phyloP scores from a whole-genome alignment of 1,284 basidiomycete genomes.

The Cryptococcus hybrid region DNA sequence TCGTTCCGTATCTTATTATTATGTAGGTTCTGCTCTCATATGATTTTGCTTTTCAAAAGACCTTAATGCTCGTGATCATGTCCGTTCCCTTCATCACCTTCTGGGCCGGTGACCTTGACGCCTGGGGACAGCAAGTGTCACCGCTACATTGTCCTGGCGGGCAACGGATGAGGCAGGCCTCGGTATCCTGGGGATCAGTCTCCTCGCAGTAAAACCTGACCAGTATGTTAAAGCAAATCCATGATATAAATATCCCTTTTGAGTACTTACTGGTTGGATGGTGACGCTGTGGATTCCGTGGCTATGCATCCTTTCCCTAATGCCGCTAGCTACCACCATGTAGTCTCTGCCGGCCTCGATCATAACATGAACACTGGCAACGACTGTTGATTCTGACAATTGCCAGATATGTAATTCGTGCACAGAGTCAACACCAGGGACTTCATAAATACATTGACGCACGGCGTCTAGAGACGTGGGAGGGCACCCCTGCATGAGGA shows the following conservation, averaged over 20 bases:
- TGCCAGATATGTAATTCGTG: constrained; percentile 99
- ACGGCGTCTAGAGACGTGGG: constrained; percentile 81
- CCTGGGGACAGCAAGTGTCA: constrained; percentile 50
- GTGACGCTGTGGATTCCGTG: constrained; percentile 94
- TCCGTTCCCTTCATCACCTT: too few relatives aligned
- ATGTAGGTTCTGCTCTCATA: too few relatives aligned
- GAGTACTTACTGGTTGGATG: constrained; percentile 57
- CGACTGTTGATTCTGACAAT: constrained; percentile 79
- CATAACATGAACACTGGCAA: constrained; percentile 94
- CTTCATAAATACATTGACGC: constrained; percentile 69
- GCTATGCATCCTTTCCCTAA: constrained; percentile 77
- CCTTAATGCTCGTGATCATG: too few relatives aligned
- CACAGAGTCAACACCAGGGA: constrained; percentile 85
- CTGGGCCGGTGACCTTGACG: too few relatives aligned
- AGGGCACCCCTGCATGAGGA: constrained; percentile 94
- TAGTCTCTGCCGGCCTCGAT: constrained; percentile 76
- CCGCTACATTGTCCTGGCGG: constrained; percentile 50
- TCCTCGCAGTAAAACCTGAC: constrained; percentile 17
- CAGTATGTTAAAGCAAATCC: background rate
- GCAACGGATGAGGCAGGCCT: constrained; percentile 48
- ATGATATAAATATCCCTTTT: too few relatives aligned
- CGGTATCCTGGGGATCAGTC: background rate
- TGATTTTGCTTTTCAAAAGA: too few relatives aligned
- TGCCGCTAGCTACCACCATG: constrained; percentile 83
- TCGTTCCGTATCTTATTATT: too few relatives aligned